Base-by-base conservation (phyloP, 106 monocot genomes). In the Ottelia alismoides region DNA sequence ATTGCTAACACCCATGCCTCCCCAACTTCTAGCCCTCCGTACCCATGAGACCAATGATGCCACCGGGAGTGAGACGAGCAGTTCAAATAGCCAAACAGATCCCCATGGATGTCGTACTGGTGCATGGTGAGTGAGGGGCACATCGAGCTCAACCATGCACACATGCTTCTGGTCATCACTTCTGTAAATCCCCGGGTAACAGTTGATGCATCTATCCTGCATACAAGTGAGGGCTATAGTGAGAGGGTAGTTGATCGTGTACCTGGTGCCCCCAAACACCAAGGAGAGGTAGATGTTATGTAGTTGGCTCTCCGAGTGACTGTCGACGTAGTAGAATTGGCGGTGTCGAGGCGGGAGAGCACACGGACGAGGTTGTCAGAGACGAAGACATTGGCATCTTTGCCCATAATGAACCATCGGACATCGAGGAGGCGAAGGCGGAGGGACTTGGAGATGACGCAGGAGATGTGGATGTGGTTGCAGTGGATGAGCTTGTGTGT, bases 331-430 rank as follows among this genome's bases (percentile, higher is more conserved):
- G 29, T 67, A 83, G 76, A 83, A 70, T 72, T 83, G 62, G 40
- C 63, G 19, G 69, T 87, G 83, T 83, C 80, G 72, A 87, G 87
- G 57, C 72, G 79, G 21, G 49, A 63, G 64, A 93, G 70, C 53
- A 83, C 72, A 22, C 53, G 63, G 46, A 65, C 76, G 28, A 93
- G 67, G 43, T 93, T 93, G 65, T 87, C 83, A 32, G 63, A n/a
- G 61, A 93, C 74, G 70, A 93, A 93, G 25, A 93, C 80, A 25
- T 83, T 93, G 76, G 87, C 87, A 59, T 93, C 87, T 63, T 93
- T 83, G 17, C 92, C 83, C 83, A 93, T 87, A 63, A 87, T 80
- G 47, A 83, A 69, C 92, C 92, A 93, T 61, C 92, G 51, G 31
- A 72, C 60, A 35, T 27, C 51, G 24, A 57, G 68, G 26, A 20